Conservation (phyloP, 345 rosid species). For the Populus tremula region DNA sequence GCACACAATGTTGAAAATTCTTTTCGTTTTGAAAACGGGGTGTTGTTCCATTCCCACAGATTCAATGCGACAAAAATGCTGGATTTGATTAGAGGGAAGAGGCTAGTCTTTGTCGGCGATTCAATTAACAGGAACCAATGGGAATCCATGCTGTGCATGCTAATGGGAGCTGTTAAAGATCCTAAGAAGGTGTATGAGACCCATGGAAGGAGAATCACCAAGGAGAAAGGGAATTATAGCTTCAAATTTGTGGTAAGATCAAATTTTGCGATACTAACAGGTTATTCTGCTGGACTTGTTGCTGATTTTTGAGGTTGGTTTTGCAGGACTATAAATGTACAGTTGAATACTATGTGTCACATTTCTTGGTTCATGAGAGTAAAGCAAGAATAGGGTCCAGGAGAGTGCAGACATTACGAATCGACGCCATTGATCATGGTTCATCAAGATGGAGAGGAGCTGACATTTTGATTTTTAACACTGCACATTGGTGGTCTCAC, state of each 20-base stretch:
- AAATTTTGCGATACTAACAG: background rate
- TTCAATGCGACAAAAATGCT: conserved; percentile 80
- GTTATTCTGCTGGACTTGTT: background rate
- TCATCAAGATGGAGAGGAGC: conserved; percentile 96
- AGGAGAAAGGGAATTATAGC: conserved; percentile 79
- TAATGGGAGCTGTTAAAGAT: conserved; percentile 68
- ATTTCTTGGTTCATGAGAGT: conserved; percentile 85
- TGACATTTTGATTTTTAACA: conserved; percentile 79
- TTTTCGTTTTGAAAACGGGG: background rate
- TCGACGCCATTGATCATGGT: conserved; percentile 80
- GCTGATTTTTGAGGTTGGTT: conserved; percentile 14
- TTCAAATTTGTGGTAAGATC: conserved; percentile 71
- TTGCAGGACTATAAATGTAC: conserved; percentile 86
- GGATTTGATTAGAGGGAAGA: conserved; percentile 76
- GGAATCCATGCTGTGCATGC: conserved; percentile 92
- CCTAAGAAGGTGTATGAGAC: conserved; percentile 82
- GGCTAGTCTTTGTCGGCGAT: conserved; percentile 94
- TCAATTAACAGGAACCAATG: conserved; percentile 93
- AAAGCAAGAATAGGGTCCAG: conserved; percentile 71
- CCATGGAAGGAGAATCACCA: conserved; percentile 73
- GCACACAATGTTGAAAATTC: background rate
- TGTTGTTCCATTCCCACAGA: conserved; percentile 35
- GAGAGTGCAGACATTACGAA: conserved; percentile 66
- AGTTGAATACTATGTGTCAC: conserved; percentile 75
- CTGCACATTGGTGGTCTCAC: conserved; percentile 99